phyloP scores from a whole-genome alignment of 805 yeast species.

The Ogataea nakhonphanomensis region DNA sequence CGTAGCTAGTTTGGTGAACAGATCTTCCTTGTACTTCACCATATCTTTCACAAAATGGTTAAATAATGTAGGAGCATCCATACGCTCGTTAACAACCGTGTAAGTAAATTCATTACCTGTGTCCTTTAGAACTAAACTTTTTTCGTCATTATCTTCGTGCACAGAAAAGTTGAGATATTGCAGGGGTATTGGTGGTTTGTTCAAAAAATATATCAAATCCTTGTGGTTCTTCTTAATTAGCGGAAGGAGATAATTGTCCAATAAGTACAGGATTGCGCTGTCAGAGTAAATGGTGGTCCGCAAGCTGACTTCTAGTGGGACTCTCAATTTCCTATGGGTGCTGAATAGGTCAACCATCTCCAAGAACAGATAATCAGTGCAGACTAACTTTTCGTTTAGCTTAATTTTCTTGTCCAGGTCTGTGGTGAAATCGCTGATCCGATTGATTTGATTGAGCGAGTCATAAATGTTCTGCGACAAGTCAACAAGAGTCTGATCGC shows the following conservation, averaged over 20 bases:
- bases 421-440: conserved; percentile 29
- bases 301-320: conserved; percentile 24
- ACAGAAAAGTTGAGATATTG: conserved; percentile 25
- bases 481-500: conserved; percentile 12
- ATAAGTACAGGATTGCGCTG: conserved; percentile 39
- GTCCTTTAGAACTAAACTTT: conserved; percentile 23
- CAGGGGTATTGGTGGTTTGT: conserved; percentile 27
- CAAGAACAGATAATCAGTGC: conserved; percentile 28
- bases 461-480: conserved; percentile 20
- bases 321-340: conserved; percentile 24
- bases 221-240: conserved; percentile 21
- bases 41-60: conserved; percentile 25
- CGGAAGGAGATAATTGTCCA: conserved; percentile 33
- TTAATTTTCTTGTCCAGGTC: conserved; percentile 31
- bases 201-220: conserved; percentile 19
- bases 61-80: conserved; percentile 23
- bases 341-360: conserved; percentile 33
- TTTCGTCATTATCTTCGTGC: conserved; percentile 16
- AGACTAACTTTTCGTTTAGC: conserved; percentile 29
- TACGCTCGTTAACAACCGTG: conserved; percentile 19
- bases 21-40: conserved; percentile 14
- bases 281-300: conserved; percentile 36
- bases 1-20: conserved; percentile 21
- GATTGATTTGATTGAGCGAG: conserved; percentile 23
- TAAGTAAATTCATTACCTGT: conserved; percentile 21